Evolutionary conservation across 495 filamentous ascomycete species (phyloP).

Genomic region (Gamarada debralockiae): DNA sequence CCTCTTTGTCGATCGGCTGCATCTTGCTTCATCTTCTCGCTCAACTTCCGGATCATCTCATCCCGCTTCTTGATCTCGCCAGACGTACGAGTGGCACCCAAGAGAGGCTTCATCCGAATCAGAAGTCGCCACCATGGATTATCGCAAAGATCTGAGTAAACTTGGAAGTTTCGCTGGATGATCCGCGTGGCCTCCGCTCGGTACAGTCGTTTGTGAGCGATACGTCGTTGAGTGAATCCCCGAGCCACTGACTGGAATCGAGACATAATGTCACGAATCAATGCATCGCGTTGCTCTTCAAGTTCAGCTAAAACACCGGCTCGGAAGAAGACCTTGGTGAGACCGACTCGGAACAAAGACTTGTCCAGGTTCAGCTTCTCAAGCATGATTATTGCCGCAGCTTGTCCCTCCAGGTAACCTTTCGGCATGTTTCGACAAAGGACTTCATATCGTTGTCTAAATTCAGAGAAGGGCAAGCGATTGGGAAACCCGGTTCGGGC

Average conservation of each 20-base stretch:
- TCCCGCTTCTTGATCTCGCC: constrained; percentile 91
- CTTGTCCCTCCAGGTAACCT: constrained; percentile 88
- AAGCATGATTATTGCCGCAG: constrained; percentile 78
- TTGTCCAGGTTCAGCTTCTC: constrained; percentile 83
- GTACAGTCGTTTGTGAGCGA: constrained; percentile 88
- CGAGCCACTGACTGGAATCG: constrained; percentile 90
- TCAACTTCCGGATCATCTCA: constrained; percentile 83
- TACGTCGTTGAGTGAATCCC: constrained; percentile 82
- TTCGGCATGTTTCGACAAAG: constrained; percentile 86
- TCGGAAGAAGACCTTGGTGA: constrained; percentile 98
- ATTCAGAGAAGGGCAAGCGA: constrained; percentile 85
- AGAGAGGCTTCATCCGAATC: constrained; percentile 89
- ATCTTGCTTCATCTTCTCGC: constrained; percentile 77
- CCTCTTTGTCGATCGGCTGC: constrained; percentile 69
- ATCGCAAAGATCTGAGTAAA: constrained; percentile 81
- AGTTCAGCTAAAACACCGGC: constrained; percentile 95
- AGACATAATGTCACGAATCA: constrained; percentile 89
- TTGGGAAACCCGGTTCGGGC: constrained; percentile 99
- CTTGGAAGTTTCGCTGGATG: constrained; percentile 87
- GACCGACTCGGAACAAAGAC: constrained; percentile 84
- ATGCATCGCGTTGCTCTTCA: constrained; percentile 87
- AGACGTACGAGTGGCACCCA: constrained; percentile 86
- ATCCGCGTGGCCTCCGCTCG: constrained; percentile 92
- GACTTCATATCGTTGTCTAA: constrained; percentile 96
- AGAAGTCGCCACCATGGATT: constrained; percentile 98